phyloP scores from a whole-genome alignment of 345 rosid genomes.

The Eucalyptus urophylla region DNA sequence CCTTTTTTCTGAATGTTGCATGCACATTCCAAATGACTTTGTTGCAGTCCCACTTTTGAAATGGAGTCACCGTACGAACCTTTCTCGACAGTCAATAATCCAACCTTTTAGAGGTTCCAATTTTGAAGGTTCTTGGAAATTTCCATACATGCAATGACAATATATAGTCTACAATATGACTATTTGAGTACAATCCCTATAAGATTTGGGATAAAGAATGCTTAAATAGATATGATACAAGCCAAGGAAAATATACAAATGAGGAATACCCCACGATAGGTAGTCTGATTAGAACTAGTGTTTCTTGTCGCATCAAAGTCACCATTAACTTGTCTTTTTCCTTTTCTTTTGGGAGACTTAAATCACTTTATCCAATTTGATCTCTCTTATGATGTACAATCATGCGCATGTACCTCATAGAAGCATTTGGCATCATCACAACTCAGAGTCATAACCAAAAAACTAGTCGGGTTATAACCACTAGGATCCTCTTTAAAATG shows the following conservation, averaged over 20 bases:
- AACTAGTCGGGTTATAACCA: not conserved
- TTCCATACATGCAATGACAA: not conserved
- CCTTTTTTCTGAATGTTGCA: not conserved
- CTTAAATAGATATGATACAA: not conserved
- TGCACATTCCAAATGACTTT: not conserved
- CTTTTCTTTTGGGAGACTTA: not conserved
- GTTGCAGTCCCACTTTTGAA: not conserved
- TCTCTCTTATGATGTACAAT: not conserved
- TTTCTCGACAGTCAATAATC: rapidly evolving
- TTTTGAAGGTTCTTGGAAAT: not conserved
- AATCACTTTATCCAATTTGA: not conserved
- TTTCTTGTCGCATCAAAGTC: not conserved
- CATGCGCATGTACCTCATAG: not conserved
- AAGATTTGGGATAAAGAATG: not conserved
- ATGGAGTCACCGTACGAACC: not conserved
- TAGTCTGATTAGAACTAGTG: not conserved
- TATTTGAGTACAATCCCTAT: not conserved
- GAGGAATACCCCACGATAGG: not conserved
- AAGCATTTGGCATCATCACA: not conserved
- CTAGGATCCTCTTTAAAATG: not conserved
- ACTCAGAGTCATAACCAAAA: not conserved
- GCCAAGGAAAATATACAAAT: not conserved
- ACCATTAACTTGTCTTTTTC: not conserved
- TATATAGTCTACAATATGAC: not conserved
- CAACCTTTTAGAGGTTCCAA: not conserved